Evolutionary conservation across 495 filamentous ascomycete genomes (phyloP).

Genomic region (Pyrenopolyporus hunteri): DNA sequence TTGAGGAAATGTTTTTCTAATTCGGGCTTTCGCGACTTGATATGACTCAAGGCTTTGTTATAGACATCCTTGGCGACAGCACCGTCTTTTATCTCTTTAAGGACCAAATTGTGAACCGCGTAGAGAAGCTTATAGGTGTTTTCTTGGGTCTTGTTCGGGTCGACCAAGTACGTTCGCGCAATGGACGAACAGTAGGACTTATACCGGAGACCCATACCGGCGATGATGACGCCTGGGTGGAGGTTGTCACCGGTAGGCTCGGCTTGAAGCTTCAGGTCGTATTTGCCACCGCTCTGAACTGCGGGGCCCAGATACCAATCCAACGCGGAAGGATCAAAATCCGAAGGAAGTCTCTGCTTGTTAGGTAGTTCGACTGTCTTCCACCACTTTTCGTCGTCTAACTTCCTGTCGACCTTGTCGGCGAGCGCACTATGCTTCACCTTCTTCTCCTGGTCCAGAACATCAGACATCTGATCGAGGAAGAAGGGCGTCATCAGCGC

Average conservation of each 20-base stretch:
- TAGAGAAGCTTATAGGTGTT: slow-evolving; percentile 93
- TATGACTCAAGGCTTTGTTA: slow-evolving; percentile 76
- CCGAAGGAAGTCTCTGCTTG: slow-evolving; percentile 76
- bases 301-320: slow-evolving; percentile 94
- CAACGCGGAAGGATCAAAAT: slow-evolving; percentile 88
- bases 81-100: slow-evolving; percentile 89
- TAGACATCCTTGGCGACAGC: slow-evolving; percentile 88
- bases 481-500: slow-evolving; percentile 93
- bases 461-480: slow-evolving; percentile 94
- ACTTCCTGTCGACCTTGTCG: slow-evolving; percentile 83
- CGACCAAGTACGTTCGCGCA: slow-evolving; percentile 91
- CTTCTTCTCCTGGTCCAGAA: slow-evolving; percentile 94
- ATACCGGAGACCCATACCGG: slow-evolving; percentile 89
- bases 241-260: slow-evolving; percentile 81
- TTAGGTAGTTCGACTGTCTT: slow-evolving; percentile 69
- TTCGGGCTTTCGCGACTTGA: slow-evolving; percentile 90
- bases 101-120: slow-evolving; percentile 79
- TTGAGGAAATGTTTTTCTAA: slow-evolving; percentile 91
- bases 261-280: slow-evolving; percentile 81
- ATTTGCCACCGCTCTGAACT: slow-evolving; percentile 93
- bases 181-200: slow-evolving; percentile 92
- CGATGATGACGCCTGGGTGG: slow-evolving; percentile 91
- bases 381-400: slow-evolving; percentile 94
- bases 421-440: slow-evolving; percentile 86
- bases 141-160: slow-evolving; percentile 94